A percentile compares a stretch with the other conserved stretches of the same genome.
Conservation (phyloP, 345 rosid genomes). For the Brassica incana region DNA sequence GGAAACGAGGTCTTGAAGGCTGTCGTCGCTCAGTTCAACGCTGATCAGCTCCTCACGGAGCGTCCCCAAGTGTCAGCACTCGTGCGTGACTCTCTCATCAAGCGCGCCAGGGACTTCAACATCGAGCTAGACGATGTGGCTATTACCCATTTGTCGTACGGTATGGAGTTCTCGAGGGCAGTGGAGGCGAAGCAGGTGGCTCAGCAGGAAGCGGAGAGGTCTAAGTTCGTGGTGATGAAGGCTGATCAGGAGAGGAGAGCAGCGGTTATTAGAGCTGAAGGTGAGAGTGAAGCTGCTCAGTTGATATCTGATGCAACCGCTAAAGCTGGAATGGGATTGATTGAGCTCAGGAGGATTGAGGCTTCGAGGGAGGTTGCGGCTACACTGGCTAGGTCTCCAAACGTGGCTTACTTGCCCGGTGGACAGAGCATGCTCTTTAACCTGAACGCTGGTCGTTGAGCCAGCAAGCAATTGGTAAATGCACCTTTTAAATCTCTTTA, state of each 20-base stretch:
- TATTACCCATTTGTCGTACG: slow-evolving; percentile 89
- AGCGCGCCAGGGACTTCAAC: slow-evolving; percentile 88
- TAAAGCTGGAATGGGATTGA: slow-evolving; percentile 79
- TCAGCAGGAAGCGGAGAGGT: slow-evolving; percentile 98
- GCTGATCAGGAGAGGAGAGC: slow-evolving; percentile 99
- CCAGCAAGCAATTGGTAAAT: slow-evolving; percentile 5
- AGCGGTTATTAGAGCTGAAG: slow-evolving; percentile 91
- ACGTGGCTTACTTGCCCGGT: slow-evolving; percentile 86
- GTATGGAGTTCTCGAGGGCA: slow-evolving; percentile 88
- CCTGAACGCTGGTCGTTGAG: slow-evolving; percentile 51
- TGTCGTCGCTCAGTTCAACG: slow-evolving; percentile 93
- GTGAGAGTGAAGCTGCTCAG: slow-evolving; percentile 97
- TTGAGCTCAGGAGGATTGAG: slow-evolving; percentile 96
- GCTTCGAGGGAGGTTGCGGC: slow-evolving; percentile 91
- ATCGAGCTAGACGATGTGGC: slow-evolving; percentile 94
- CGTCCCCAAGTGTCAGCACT: slow-evolving; percentile 92
- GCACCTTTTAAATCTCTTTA: slow-evolving; percentile 1
- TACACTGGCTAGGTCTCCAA: slow-evolving; percentile 84
- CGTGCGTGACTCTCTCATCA: slow-evolving; percentile 67
- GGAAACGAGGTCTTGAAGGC: slow-evolving; percentile 97
- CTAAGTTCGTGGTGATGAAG: slow-evolving; percentile 88
- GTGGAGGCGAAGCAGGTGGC: slow-evolving; percentile 99
- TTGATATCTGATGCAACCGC: slow-evolving; percentile 86
- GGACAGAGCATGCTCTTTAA: slow-evolving; percentile 81
- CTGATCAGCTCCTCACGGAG: slow-evolving; percentile 97